Evolutionary conservation across 805 yeast species (phyloP).

Genomic region (Yamadazyma ubonensis): DNA sequence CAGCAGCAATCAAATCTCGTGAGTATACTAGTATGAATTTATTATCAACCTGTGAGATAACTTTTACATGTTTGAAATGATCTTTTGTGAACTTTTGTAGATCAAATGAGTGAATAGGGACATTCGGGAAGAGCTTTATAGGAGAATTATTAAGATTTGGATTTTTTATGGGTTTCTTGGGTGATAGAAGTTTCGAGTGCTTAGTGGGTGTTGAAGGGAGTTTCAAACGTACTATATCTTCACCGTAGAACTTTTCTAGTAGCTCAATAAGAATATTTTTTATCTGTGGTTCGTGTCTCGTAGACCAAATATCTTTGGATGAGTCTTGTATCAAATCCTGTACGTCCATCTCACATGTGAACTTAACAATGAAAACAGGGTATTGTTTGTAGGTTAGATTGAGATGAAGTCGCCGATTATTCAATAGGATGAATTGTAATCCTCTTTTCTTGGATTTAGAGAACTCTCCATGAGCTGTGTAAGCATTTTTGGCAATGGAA

Average conservation of each 20-base stretch:
- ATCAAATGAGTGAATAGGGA: conserved; percentile 1
- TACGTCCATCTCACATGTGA: background rate
- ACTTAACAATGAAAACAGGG: conserved; percentile 7
- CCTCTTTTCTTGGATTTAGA: conserved; percentile 3
- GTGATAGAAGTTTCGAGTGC: too few species aligned
- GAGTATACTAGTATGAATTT: conserved; percentile 57
- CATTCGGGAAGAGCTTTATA: conserved; percentile 2
- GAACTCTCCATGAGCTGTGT: background rate
- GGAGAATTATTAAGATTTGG: conserved; percentile 1
- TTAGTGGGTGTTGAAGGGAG: conserved; percentile 2
- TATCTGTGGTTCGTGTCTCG: conserved; percentile 4
- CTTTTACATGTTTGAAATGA: conserved; percentile 16
- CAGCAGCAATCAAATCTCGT: conserved; percentile 32
- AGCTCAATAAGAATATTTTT: background rate
- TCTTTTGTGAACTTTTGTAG: conserved; percentile 16
- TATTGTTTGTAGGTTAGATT: background rate
- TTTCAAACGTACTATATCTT: background rate
- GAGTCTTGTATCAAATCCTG: conserved; percentile 11
- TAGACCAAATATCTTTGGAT: conserved; percentile 2
- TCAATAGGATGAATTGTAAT: conserved; percentile 8
- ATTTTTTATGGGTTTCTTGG: background rate
- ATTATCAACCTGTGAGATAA: conserved; percentile 50
- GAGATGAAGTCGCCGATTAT: conserved; percentile 6
- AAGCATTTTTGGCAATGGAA: background rate
- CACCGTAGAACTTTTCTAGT: conserved; percentile 5